phyloP scores from a whole-genome alignment of 768 basidiomycete genomes.

The Trametes cinnabarina region DNA sequence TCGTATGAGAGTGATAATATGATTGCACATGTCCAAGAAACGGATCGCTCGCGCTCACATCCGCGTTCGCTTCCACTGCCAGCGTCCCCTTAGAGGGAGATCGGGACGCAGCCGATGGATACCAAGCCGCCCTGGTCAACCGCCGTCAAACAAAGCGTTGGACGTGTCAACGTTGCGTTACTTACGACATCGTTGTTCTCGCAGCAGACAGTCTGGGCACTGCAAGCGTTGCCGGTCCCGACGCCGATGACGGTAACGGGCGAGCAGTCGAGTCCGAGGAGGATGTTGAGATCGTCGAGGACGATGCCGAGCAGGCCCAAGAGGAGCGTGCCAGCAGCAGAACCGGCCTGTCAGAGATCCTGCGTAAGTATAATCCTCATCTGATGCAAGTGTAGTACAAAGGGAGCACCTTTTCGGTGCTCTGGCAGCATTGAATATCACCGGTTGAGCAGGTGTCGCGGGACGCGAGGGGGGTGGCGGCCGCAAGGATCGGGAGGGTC shows the following conservation, averaged over 20 bases:
- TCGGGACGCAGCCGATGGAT: slow-evolving; percentile 19
- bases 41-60: background rate
- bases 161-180: background rate
- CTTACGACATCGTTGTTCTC: slow-evolving; percentile 9
- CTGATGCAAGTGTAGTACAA: no score
- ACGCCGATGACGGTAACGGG: slow-evolving; percentile 11
- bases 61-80: background rate
- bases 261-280: slow-evolving; percentile 6
- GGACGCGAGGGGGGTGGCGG: slow-evolving; percentile 14
- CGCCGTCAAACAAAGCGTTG: background rate
- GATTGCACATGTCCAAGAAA: background rate
- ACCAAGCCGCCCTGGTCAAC: slow-evolving; percentile 13
- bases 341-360: background rate
- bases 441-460: slow-evolving; percentile 13
- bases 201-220: slow-evolving; percentile 5
- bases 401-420: background rate
- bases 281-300: background rate
- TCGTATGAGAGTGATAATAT: background rate
- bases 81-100: slow-evolving; percentile 1
- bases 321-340: background rate
- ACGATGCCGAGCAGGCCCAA: slow-evolving; percentile 5
- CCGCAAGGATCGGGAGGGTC: slow-evolving; percentile 16
- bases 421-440: slow-evolving; percentile 10
- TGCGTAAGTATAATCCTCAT: no score
- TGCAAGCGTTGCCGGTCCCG: background rate